Evolutionary conservation across 768 basidiomycete genomes (phyloP), one percentile per base, ranked within the genome.

Genomic region (Naganishia friedmannii): DNA sequence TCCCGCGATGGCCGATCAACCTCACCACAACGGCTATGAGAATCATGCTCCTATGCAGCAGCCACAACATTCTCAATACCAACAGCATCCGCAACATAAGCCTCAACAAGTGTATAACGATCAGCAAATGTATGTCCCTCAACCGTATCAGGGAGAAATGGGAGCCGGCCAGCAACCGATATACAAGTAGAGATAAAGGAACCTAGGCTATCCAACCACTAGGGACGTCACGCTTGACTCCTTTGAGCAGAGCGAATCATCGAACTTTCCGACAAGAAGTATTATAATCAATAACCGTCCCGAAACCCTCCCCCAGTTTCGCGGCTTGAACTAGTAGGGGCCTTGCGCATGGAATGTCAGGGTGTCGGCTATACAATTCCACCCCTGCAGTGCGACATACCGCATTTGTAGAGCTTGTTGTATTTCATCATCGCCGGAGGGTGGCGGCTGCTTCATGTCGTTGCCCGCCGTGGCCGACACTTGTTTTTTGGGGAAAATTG

Each of bases 61-160:
- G 4, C 17, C 6, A 37, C 57, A 58, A 21, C 57, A 58, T 10
- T 12, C 29, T 21, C 56, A 57, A 21, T 29, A 57, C 7, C 56
- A 57, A 2, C 58, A 60, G n/a, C 58, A 60, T 39, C 15, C 45
- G 45, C 60, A 63, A 63, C n/a, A 63, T 1, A 34, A 60, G 37
- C 37, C 34, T 39, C 60, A 63, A 31, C 60, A 42, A 29, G 29
- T 63, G 60, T 63, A 63, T 17, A 63, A 29, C 39, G 60, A 29
- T 4, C 39, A 63, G 26, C 42, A n/a, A 45, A 45, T 63, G 60
- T 63, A 63, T 45, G 60, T 63, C 15, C 60, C 39, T 19, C 39
- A 39, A 23, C 29, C 29, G 29, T 63, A 45, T 45, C 60, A 39
- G 23, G 32, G 23, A 17, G 60, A 63, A 45, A 15, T 42, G 10